Evolutionary conservation across 257 asterid genomes (phyloP).

Genomic region (Solanum peruvianum): DNA sequence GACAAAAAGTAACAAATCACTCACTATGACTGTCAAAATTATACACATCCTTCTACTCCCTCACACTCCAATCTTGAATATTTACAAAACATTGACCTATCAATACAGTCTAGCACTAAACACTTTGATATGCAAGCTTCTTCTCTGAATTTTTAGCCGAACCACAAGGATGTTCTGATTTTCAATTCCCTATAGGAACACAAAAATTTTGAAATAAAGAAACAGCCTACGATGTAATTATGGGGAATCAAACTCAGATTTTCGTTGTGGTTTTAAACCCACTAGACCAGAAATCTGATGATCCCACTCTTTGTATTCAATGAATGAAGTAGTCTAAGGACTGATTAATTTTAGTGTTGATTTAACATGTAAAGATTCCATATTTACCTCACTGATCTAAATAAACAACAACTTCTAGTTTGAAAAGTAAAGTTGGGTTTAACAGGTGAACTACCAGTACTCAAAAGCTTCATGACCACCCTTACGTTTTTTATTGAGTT

Average conservation of each 20-base stretch:
- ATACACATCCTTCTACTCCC: not conserved
- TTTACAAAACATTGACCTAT: not conserved
- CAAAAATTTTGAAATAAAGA: not conserved
- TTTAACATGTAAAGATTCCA: not conserved
- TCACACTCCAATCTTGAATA: not conserved
- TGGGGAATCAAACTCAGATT: not conserved
- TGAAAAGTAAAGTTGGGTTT: not conserved
- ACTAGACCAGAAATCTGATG: not conserved
- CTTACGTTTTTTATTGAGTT: not conserved
- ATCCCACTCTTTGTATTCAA: not conserved
- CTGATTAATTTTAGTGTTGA: not conserved
- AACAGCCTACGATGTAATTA: not conserved
- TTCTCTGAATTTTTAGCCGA: not conserved
- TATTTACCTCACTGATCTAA: not conserved
- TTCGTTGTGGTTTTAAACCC: not conserved
- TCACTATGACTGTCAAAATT: not conserved
- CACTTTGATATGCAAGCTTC: not conserved
- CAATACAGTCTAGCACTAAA: not conserved
- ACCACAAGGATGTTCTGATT: not conserved
- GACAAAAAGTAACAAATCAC: not conserved
- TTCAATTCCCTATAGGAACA: not conserved
- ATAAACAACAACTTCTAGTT: not conserved
- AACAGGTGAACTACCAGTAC: not conserved
- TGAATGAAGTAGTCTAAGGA: not conserved
- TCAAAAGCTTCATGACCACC: not conserved